Conservation (phyloP, 2,329 filamentous ascomycete species). For the Macrophomina tecta region DNA sequence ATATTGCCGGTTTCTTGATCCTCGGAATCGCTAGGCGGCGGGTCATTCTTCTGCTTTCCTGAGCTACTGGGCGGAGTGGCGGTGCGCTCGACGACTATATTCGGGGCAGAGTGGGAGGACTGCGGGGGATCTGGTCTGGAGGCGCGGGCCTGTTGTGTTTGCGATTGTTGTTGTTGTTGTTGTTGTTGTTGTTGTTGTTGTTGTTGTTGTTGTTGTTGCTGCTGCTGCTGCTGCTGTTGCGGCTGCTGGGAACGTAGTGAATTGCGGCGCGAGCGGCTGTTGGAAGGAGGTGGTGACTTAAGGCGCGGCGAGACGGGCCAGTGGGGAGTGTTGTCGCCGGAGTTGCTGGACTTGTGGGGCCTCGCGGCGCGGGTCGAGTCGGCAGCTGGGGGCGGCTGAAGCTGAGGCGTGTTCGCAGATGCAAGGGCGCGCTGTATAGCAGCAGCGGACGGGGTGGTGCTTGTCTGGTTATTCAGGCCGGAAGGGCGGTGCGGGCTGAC, state of each 20-base stretch:
- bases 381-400: slow-evolving; percentile 63
- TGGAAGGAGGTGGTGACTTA: slow-evolving; percentile 73
- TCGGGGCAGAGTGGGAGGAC: slow-evolving; percentile 42
- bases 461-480: slow-evolving; percentile 40
- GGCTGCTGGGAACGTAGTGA: slow-evolving; percentile 46
- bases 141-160: slow-evolving; percentile 30
- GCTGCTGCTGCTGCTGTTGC: slow-evolving; percentile 41
- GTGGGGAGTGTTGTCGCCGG: slow-evolving; percentile 60
- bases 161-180: slow-evolving; percentile 11
- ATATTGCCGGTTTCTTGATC: slow-evolving; percentile 43
- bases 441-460: slow-evolving; percentile 63
- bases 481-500: slow-evolving; percentile 49
- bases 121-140: slow-evolving; percentile 18
- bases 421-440: slow-evolving; percentile 72
- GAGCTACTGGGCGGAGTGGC: slow-evolving; percentile 35
- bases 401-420: slow-evolving; percentile 68
- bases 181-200: slow-evolving; percentile 27
- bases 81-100: slow-evolving; percentile 51
- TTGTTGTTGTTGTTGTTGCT: slow-evolving; percentile 46
- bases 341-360: slow-evolving; percentile 64
- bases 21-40: slow-evolving; percentile 41
- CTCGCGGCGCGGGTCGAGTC: slow-evolving; percentile 69
- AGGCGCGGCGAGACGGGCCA: slow-evolving; percentile 81
- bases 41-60: slow-evolving; percentile 38
- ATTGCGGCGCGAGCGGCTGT: slow-evolving; percentile 50